Percentiles rank a stretch among this genome's conserved stretches.
Conservation (phyloP, 257 asterid species). For the Solanum appendiculatum region DNA sequence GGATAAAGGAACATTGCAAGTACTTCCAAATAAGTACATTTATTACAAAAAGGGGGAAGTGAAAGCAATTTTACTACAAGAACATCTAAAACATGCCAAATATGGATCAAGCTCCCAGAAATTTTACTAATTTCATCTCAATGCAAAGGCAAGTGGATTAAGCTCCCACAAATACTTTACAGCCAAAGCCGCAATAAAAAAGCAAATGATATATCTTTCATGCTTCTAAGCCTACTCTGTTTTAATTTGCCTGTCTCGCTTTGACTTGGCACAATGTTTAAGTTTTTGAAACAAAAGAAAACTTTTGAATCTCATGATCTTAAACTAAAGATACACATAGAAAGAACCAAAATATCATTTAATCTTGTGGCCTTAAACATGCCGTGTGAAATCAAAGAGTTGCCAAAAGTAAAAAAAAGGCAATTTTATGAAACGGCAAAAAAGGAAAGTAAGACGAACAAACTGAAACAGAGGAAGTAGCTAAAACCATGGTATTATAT, state of each 20-base stretch:
- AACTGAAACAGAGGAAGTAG: neutral
- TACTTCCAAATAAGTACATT: neutral
- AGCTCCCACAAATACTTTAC: neutral
- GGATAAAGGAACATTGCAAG: neutral
- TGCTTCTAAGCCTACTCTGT: neutral
- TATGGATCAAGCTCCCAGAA: neutral
- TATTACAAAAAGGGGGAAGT: neutral
- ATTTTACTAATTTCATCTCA: neutral
- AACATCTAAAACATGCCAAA: neutral
- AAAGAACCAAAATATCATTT: neutral
- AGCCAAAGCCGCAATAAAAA: neutral
- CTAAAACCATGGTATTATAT: neutral
- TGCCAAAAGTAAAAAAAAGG: too few species aligned
- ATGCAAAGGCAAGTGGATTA: neutral
- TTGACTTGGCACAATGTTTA: neutral
- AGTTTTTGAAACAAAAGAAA: neutral
- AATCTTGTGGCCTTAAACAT: neutral
- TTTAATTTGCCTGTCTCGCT: neutral
- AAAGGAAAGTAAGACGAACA: neutral
- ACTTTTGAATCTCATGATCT: neutral
- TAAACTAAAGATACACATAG: neutral
- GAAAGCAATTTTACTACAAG: neutral
- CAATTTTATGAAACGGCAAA: neutral
- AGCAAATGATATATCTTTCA: neutral
- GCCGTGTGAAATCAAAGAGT: neutral